phyloP scores from a whole-genome alignment of 805 yeast species.

The Dipodascus geniculatus region DNA sequence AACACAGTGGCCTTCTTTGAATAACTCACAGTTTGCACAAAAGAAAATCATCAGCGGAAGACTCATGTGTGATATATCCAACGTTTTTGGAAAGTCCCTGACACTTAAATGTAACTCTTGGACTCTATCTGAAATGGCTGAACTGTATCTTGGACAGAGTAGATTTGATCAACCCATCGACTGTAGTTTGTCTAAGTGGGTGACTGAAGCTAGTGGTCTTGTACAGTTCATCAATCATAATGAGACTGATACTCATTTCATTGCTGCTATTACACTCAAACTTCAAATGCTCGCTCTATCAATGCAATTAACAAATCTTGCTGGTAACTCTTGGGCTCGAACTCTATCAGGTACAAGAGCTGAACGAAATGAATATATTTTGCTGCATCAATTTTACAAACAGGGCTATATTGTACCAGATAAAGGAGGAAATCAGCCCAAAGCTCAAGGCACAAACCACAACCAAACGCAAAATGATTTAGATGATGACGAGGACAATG shows the following conservation, averaged over 20 bases:
- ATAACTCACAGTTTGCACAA: constrained; percentile 29
- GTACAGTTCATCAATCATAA: constrained; percentile 63
- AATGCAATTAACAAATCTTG: constrained; percentile 80
- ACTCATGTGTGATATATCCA: constrained; percentile 81
- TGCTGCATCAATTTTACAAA: constrained; percentile 80
- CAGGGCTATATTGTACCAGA: constrained; percentile 83
- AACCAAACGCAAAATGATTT: background rate
- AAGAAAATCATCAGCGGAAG: constrained; percentile 76
- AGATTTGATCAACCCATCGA: constrained; percentile 66
- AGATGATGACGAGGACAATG: constrained; percentile 25
- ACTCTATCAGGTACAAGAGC: constrained; percentile 92
- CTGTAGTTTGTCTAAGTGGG: constrained; percentile 40
- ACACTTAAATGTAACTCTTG: constrained; percentile 88
- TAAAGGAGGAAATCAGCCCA: constrained; percentile 38
- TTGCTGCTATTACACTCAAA: constrained; percentile 69
- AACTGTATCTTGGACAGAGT: constrained; percentile 56
- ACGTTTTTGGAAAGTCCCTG: constrained; percentile 88
- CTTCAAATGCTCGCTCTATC: constrained; percentile 81
- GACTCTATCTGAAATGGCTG: constrained; percentile 88
- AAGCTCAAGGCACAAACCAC: constrained; percentile 24
- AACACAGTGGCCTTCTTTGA: constrained; percentile 58
- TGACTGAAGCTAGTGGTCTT: constrained; percentile 49
- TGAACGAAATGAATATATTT: constrained; percentile 86
- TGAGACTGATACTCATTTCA: constrained; percentile 49
- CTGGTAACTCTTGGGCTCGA: constrained; percentile 96